phyloP scores from a whole-genome alignment of 257 asterid species.

The Capsicum rhomboideum region DNA sequence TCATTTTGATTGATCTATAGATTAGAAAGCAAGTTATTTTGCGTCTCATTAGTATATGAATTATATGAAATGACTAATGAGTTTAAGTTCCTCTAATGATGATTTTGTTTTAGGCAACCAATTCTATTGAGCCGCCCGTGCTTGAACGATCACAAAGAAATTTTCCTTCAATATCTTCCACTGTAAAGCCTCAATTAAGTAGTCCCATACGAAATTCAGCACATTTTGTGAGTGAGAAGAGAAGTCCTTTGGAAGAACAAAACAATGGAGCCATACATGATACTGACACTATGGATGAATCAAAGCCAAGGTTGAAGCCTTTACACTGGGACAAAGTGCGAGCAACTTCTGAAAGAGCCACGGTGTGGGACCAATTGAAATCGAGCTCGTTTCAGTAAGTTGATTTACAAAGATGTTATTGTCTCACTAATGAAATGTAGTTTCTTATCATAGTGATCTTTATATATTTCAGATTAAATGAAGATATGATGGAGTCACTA shows the following conservation, averaged over 20 bases:
- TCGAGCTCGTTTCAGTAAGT: constrained; percentile 16
- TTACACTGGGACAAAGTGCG: constrained; percentile 18
- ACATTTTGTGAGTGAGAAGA: constrained; percentile 13
- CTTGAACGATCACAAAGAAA: constrained; percentile 5
- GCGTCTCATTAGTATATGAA: neutral
- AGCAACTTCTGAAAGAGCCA: constrained; percentile 6
- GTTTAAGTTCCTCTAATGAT: neutral
- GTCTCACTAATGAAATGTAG: neutral
- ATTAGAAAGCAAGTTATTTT: neutral
- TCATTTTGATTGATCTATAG: neutral
- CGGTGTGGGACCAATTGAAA: constrained; percentile 14
- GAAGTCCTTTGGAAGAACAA: constrained; percentile 19
- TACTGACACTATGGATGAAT: constrained; percentile 45
- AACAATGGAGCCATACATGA: constrained; percentile 20
- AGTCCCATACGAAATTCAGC: constrained; percentile 21
- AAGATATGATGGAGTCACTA: constrained; percentile 7
- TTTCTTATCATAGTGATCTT: neutral
- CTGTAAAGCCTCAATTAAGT: constrained; percentile 20
- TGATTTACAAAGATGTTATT: neutral
- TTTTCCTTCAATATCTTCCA: constrained; percentile 15
- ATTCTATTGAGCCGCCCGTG: neutral
- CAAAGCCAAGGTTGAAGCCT: constrained; percentile 24
- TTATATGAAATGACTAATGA: neutral
- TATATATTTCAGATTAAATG: neutral
- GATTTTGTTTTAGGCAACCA: neutral